Percentiles rank a stretch among this genome's conserved stretches.
phyloP scores from a whole-genome alignment of 208 protist species.

The Leptomonas pyrrhocoris region DNA sequence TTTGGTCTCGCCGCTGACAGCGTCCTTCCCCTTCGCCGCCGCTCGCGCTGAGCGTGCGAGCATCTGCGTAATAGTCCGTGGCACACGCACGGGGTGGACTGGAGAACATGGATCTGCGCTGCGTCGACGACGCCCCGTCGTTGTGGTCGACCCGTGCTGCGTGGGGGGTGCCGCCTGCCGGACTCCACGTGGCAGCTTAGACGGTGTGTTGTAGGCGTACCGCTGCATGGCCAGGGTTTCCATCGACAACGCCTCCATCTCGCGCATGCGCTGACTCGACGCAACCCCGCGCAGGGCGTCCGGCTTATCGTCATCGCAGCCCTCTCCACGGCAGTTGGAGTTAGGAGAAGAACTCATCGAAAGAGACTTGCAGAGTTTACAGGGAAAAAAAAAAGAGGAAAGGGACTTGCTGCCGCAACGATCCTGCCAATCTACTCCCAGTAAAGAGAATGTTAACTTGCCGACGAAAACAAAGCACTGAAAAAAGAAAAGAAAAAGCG shows the following conservation, averaged over 20 bases:
- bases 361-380: not conserved
- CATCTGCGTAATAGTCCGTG: conserved; percentile 17
- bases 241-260: conserved; percentile 73
- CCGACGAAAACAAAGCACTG: too few relatives aligned
- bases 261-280: conserved; percentile 62
- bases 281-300: conserved; percentile 55
- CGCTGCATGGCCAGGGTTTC: conserved; percentile 53
- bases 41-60: not conserved
- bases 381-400: conserved; percentile 10
- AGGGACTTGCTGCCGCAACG: not conserved
- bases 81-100: conserved; percentile 21
- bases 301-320: not conserved
- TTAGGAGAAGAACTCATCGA: conserved; percentile 5
- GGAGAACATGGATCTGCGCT: conserved; percentile 9
- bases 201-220: conserved; percentile 25
- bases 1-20: not conserved
- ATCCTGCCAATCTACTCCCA: too few relatives aligned
- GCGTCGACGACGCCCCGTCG: conserved; percentile 3
- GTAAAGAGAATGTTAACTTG: too few relatives aligned
- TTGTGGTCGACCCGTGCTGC: not conserved
- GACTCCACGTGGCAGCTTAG: conserved; percentile 1
- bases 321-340: not conserved
- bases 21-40: not conserved
- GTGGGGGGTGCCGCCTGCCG: not conserved
- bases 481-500: too few relatives aligned